Conservation (phyloP, 2,329 filamentous ascomycete genomes). For the Tolypocladium nubicola region DNA sequence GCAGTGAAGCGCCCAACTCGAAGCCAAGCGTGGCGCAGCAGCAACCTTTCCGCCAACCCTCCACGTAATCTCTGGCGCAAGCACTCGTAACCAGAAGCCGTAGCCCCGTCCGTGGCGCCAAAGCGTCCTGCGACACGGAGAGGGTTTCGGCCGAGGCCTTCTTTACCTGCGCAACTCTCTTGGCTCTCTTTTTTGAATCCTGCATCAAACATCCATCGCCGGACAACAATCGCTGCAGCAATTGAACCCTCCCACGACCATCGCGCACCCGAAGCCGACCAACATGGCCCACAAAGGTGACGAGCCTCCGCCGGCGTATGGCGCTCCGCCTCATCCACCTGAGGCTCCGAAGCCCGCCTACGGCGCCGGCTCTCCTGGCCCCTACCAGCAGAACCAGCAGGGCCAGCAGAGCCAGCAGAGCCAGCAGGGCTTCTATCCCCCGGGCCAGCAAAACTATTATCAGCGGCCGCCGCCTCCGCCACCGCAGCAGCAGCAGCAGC, state of each 20-base stretch:
- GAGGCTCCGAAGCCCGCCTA: slow-evolving; percentile 32
- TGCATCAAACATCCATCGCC: not conserved
- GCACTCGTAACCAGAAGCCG: slow-evolving; percentile 13
- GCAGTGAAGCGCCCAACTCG: not conserved
- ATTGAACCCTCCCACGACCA: not conserved
- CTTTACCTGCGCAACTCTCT: not conserved
- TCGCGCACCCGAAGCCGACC: not conserved
- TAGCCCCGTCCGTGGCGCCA: slow-evolving; percentile 1
- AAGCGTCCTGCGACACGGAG: slow-evolving; percentile 2
- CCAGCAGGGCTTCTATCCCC: slow-evolving; percentile 13
- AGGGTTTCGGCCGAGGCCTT: slow-evolving; percentile 4
- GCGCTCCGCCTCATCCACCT: slow-evolving; percentile 11
- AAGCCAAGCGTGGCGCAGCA: slow-evolving; percentile 24
- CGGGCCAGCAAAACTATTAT: slow-evolving; percentile 17
- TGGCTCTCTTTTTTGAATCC: not conserved
- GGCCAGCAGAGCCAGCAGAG: slow-evolving; percentile 11
- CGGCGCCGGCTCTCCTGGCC: slow-evolving; percentile 17
- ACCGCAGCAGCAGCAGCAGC: slow-evolving; percentile 9
- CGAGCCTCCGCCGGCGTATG: slow-evolving; percentile 36
- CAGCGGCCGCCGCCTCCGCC: slow-evolving; percentile 12
- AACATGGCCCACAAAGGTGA: slow-evolving; percentile 36
- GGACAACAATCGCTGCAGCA: not conserved
- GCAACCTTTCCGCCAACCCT: not conserved
- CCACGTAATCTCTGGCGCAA: slow-evolving; percentile 4
- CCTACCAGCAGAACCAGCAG: slow-evolving; percentile 15